These are phyloP conservation scores for Lichtheimia corymbifera DNA, from an alignment of 371 early-diverging fungal genomes.

Conservation along the genomic window DNA sequence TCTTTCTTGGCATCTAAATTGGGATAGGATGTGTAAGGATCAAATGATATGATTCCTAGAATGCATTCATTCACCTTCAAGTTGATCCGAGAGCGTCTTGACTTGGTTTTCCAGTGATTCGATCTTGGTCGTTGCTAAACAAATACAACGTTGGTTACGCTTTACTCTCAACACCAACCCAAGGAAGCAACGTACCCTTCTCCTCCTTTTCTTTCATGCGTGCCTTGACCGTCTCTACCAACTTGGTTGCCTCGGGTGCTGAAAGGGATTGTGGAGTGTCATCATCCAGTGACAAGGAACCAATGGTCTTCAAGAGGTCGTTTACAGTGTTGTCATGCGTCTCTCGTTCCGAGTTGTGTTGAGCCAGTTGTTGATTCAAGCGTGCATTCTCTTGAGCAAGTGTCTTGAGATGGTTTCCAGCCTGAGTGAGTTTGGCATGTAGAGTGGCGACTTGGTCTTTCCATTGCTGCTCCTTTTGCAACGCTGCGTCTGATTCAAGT, in stretches of 20 bases:
- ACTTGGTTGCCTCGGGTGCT: not conserved
- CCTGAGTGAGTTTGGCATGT: slow-evolving; percentile 40
- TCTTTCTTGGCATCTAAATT: not conserved
- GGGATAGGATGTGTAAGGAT: not conserved
- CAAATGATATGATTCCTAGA: not conserved
- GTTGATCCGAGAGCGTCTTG: not conserved
- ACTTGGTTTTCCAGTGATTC: not conserved
- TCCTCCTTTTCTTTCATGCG: not conserved
- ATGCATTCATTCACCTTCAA: not conserved
- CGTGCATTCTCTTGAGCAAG: slow-evolving; percentile 42
- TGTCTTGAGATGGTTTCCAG: slow-evolving; percentile 50
- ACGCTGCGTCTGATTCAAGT: not conserved
- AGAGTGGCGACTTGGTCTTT: slow-evolving; percentile 18
- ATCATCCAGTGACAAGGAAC: not conserved
- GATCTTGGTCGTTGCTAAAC: not conserved
- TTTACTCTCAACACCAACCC: not conserved
- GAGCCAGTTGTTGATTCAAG: slow-evolving; percentile 18
- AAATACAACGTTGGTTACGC: not conserved
- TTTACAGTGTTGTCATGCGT: no score
- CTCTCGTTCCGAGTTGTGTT: not conserved
- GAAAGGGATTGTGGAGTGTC: not conserved
- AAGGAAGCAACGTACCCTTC: not conserved
- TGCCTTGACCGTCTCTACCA: not conserved
- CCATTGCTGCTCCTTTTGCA: slow-evolving; percentile 19
- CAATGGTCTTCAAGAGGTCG: not conserved